phyloP scores from a whole-genome alignment of 225 moss, liverwort and hornwort species.

The Bryoerythrophyllum caledonicum region DNA sequence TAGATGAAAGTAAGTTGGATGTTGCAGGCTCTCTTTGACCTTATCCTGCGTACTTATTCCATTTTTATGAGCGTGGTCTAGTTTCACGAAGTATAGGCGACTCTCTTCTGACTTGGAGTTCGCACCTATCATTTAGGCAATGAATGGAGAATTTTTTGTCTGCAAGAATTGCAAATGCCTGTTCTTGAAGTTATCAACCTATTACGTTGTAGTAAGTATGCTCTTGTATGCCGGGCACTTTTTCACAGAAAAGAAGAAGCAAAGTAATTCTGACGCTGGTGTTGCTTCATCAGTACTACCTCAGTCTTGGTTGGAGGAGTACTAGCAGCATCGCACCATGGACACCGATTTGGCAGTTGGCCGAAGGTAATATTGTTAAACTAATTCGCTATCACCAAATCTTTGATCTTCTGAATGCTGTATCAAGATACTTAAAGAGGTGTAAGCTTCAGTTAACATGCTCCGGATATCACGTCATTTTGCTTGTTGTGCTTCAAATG shows the following conservation, averaged over 20 bases:
- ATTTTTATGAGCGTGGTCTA: slow-evolving; percentile 13
- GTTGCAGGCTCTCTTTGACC: slow-evolving; percentile 12
- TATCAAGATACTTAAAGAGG: not conserved
- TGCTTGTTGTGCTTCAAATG: not conserved
- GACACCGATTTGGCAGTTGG: slow-evolving; percentile 16
- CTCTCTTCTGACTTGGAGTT: slow-evolving; percentile 9
- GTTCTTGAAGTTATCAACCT: not conserved
- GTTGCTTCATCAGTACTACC: slow-evolving; percentile 35
- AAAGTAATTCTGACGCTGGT: slow-evolving; percentile 20
- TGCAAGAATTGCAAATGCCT: not conserved
- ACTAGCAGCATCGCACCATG: slow-evolving; percentile 10
- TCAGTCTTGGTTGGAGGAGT: slow-evolving; percentile 40
- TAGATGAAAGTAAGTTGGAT: slow-evolving; percentile 36
- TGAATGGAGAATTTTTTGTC: not conserved
- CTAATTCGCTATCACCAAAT: not conserved
- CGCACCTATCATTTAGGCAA: slow-evolving; percentile 1
- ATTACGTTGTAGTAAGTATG: slow-evolving; percentile 12
- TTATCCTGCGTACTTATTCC: not conserved
- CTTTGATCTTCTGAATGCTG: slow-evolving; percentile 1
- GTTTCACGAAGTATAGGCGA: not conserved
- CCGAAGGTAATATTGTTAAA: slow-evolving; percentile 26
- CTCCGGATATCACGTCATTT: not conserved
- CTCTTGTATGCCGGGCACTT: slow-evolving; percentile 1
- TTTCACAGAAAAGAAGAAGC: slow-evolving; percentile 29
- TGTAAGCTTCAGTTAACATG: not conserved